A percentile compares a stretch with the other conserved stretches of the same genome.
These are phyloP conservation scores for Senna siamea DNA, from an alignment of 306 rosid genomes.

Conservation along the genomic window DNA sequence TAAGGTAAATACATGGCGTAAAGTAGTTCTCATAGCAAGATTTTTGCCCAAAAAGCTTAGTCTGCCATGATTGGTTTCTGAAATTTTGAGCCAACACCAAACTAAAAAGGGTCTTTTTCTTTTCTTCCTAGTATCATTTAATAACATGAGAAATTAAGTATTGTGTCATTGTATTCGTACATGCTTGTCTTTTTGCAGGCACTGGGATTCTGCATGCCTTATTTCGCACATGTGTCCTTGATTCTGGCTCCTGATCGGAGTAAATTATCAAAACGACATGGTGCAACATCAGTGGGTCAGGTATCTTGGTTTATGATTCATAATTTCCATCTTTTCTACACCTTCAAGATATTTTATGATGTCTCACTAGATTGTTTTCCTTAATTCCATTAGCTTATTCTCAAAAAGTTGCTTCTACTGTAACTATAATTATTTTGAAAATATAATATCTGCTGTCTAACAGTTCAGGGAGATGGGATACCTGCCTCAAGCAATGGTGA, in stretches of 20 bases:
- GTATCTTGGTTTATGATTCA: conserved; percentile 41
- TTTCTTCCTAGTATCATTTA: too few species aligned
- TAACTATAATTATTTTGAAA: too few species aligned
- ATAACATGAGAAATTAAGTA: too few species aligned
- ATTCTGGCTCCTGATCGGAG: conserved; percentile 97
- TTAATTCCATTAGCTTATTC: conserved; percentile 6
- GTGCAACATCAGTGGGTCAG: conserved; percentile 98
- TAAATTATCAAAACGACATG: conserved; percentile 96
- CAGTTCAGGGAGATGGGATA: conserved; percentile 99
- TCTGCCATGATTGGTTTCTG: neutral
- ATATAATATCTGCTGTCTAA: too few species aligned
- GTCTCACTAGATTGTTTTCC: conserved; percentile 5
- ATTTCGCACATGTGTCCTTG: conserved; percentile 87
- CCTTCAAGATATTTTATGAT: conserved; percentile 8
- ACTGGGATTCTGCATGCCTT: too few species aligned
- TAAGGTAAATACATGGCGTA: conserved; percentile 44
- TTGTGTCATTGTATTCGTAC: too few species aligned
- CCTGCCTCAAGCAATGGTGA: conserved; percentile 88
- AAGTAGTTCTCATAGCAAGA: neutral
- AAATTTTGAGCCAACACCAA: too few species aligned
- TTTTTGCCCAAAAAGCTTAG: neutral
- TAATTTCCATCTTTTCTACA: conserved; percentile 3
- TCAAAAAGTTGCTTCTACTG: too few species aligned
- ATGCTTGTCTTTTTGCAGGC: too few species aligned
- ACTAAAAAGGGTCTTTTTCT: too few species aligned